Evolutionary conservation across 768 basidiomycete genomes (phyloP).

Genomic region (Holtermannia corniformis): DNA sequence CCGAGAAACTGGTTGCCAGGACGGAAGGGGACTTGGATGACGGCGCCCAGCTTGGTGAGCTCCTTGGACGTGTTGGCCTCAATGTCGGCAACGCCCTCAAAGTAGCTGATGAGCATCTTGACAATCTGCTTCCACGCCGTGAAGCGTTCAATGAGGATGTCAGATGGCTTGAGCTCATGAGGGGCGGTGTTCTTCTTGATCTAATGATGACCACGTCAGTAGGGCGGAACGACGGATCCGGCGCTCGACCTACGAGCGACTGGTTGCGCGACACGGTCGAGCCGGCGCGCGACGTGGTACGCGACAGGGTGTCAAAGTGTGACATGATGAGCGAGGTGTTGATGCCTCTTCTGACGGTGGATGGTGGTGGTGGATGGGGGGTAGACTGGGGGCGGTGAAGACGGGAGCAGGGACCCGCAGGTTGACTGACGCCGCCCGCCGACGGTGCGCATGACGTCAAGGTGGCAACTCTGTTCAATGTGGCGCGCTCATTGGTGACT

Average conservation of each 20-base stretch:
- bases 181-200: constrained; percentile 91
- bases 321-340: no score
- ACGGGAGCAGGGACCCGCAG: no score
- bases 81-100: constrained; percentile 69
- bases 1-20: constrained; percentile 96
- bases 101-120: constrained; percentile 82
- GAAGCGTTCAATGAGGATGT: constrained; percentile 82
- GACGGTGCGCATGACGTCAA: no score
- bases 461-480: no score
- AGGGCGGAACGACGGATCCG: not conserved
- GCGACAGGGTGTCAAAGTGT: constrained; percentile 46
- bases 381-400: not conserved
- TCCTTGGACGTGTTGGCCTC: constrained; percentile 91
- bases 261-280: constrained; percentile 71
- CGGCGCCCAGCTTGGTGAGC: constrained; percentile 81
- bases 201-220: constrained; percentile 12
- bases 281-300: constrained; percentile 58
- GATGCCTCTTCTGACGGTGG: not conserved
- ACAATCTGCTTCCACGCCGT: constrained; percentile 83
- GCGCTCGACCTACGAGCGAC: constrained; percentile 48
- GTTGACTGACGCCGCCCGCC: no score
- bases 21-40: constrained; percentile 94
- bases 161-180: constrained; percentile 81
- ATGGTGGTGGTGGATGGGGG: not conserved
- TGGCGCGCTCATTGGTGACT: no score